phyloP scores from a whole-genome alignment of 2,329 filamentous ascomycete genomes.

The Stachybotrys elegans region DNA sequence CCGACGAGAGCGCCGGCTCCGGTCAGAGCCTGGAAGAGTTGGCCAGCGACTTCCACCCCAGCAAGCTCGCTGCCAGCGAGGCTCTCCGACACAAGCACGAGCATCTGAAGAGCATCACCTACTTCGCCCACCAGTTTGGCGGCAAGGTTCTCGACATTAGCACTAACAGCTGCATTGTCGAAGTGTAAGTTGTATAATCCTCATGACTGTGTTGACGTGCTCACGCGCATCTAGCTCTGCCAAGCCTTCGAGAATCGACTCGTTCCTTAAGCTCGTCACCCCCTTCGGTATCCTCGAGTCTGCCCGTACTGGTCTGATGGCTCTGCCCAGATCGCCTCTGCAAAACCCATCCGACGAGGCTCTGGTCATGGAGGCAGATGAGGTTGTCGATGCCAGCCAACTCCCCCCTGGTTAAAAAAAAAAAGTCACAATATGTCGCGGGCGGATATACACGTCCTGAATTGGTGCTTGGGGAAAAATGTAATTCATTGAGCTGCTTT shows the following conservation, averaged over 20 bases:
- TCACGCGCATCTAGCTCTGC: slow-evolving; percentile 59
- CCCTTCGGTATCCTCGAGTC: slow-evolving; percentile 97
- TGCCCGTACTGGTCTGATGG: slow-evolving; percentile 93
- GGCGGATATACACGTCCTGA: slow-evolving; percentile 1
- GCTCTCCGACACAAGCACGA: slow-evolving; percentile 95
- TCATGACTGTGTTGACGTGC: slow-evolving; percentile 8
- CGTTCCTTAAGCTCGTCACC: slow-evolving; percentile 90
- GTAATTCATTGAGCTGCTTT: too few relatives aligned
- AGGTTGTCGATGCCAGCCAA: slow-evolving; percentile 90
- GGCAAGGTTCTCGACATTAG: slow-evolving; percentile 97
- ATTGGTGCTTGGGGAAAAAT: too few relatives aligned
- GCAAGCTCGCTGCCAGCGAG: slow-evolving; percentile 77
- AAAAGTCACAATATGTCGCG: neutral
- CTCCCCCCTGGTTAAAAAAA: slow-evolving; percentile 74
- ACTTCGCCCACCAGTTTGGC: slow-evolving; percentile 94
- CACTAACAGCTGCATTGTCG: slow-evolving; percentile 97
- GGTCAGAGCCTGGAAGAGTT: slow-evolving; percentile 39
- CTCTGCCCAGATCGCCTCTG: slow-evolving; percentile 86
- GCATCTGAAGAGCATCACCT: slow-evolving; percentile 93
- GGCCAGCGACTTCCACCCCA: slow-evolving; percentile 78
- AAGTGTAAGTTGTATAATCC: slow-evolving; percentile 62
- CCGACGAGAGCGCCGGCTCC: slow-evolving; percentile 39
- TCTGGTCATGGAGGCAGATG: slow-evolving; percentile 78
- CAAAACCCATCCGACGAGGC: slow-evolving; percentile 66
- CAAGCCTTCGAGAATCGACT: slow-evolving; percentile 90